Evolutionary conservation across 441 rosid species (phyloP), one percentile per base, ranked within the genome.

Genomic region (Erysimum cheiri): DNA sequence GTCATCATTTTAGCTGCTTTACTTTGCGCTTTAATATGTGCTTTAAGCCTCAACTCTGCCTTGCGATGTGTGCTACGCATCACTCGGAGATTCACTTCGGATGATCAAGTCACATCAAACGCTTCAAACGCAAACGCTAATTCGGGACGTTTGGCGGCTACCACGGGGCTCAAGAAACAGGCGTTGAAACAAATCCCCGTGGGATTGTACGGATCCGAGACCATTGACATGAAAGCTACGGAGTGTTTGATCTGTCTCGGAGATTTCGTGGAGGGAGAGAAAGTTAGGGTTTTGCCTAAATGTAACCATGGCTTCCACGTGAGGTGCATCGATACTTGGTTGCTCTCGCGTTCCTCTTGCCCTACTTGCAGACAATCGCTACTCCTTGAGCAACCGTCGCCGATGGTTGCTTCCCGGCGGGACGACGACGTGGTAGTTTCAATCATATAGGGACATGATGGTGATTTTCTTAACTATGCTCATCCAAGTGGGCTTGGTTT

Each of bases 241-340:
- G 98, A 89, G 54, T 89, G 98, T 75, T 79, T 91, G 53, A 92
- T 92, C 69, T 92, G 98, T 75, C 88, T 92, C 2, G 94, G 85
- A 22, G 98, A 92, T 36, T 87, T 88, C 37, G 41, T 54, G 69
- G 89, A 85, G 12, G 93, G 91, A 11, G 96, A 92, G 52, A 89
- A 84, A 72, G 85, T 92, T 47, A 77, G 96, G 68, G 87, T 88
- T 22, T 70, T 89, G 77, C 94, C 98, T 0, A 90, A 77, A 72
- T 92, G 98, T 60, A 76, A 72, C 75, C 98, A 92, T 72, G 92
- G 96, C 39, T 90, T 92, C 43, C 98, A 92, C 69, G 93, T 90
- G 19, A 78, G 70, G 67, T 90, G 98, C 68, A 85, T 92, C 17
- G 98, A 92, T 50, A 83, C 84, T 7, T 92, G 98, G 98, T 75